Evolutionary conservation across 345 rosid species (phyloP), one percentile per base, ranked within the genome.

Genomic region (Eucalyptus regnans): DNA sequence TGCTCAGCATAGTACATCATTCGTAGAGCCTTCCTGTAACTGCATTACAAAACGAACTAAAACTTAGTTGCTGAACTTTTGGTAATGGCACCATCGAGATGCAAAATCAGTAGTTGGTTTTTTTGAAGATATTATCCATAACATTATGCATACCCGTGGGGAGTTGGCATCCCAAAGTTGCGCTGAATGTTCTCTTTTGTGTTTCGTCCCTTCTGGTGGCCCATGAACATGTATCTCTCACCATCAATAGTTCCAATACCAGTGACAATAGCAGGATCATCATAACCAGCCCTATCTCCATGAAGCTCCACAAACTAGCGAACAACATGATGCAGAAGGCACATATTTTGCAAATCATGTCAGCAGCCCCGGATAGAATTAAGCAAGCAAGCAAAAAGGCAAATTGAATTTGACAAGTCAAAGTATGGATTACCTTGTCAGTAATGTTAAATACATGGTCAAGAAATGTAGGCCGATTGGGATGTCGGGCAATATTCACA

Each of bases 101-200:
- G 84, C 29, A 7, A 76, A 37, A 76, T 76, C 15, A 20, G 14
- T 22, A 20, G 48, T 41, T 76, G 84, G 27, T 76, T 27, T 71
- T 71, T 71, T 71, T 76, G 15, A 22, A 76, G 48, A 76, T 22
- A 41, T 76, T 10, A 76, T 10, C 5, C 3, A 41, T 76, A 76
- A 76, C 27, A 41, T 76, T 76, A 41, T 10, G 87, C 87, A 51
- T 51, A 98, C 99, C 99, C 99, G 87, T 97, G 99, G 81, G 99
- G 99, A 86, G 99, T 98, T 90, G 99, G 99, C 99, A 97, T 98
- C 88, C 99, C 99, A 93, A 98, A 98, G 93, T 98, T 98, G 66
- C 97, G 97, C 92, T 93, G 93, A 79, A 98, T 95, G 91, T 96
- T 95, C 91, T 98, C 99, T 93, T 98, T 98, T 86, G 99, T 96